Evolutionary conservation across 2,329 filamentous ascomycete species (phyloP).

Genomic region (Tolypocladium nubicola): DNA sequence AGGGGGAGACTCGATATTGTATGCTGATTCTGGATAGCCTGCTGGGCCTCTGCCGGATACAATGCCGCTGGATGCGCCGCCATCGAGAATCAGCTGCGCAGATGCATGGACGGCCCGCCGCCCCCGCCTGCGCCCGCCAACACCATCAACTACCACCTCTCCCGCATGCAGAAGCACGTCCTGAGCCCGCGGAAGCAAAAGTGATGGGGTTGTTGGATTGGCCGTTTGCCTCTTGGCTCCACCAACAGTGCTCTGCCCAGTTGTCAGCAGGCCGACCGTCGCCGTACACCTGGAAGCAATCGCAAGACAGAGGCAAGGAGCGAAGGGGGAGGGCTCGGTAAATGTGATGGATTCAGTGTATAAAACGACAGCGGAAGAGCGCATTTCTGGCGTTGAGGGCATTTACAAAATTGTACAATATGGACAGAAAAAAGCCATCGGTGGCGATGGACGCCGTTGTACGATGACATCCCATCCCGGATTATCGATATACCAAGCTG

Average conservation of each 20-base stretch:
- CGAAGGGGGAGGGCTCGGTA: too few species aligned
- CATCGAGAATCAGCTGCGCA: slow-evolving; percentile 49
- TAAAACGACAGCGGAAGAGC: neutral
- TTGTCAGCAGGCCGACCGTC: neutral
- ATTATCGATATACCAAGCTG: neutral
- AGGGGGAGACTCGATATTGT: too few species aligned
- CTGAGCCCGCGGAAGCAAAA: slow-evolving; percentile 33
- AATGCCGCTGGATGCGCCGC: slow-evolving; percentile 47
- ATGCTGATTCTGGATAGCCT: slow-evolving; percentile 39
- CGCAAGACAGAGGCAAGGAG: neutral
- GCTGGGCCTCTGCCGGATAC: slow-evolving; percentile 74
- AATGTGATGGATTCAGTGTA: neutral
- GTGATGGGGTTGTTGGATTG: slow-evolving; percentile 8
- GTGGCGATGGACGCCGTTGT: neutral
- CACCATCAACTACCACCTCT: slow-evolving; percentile 89
- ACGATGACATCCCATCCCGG: neutral
- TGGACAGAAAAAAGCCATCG: neutral
- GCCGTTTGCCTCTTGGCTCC: neutral
- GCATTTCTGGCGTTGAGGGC: neutral
- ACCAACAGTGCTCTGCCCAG: neutral
- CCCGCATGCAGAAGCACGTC: slow-evolving; percentile 63
- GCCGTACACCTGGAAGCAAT: neutral
- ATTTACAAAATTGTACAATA: neutral
- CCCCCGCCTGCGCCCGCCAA: slow-evolving; percentile 41
- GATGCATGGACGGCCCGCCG: slow-evolving; percentile 71